Conservation (phyloP, 2,329 filamentous ascomycete species). For the Pseudogymnoascus verrucosus region DNA sequence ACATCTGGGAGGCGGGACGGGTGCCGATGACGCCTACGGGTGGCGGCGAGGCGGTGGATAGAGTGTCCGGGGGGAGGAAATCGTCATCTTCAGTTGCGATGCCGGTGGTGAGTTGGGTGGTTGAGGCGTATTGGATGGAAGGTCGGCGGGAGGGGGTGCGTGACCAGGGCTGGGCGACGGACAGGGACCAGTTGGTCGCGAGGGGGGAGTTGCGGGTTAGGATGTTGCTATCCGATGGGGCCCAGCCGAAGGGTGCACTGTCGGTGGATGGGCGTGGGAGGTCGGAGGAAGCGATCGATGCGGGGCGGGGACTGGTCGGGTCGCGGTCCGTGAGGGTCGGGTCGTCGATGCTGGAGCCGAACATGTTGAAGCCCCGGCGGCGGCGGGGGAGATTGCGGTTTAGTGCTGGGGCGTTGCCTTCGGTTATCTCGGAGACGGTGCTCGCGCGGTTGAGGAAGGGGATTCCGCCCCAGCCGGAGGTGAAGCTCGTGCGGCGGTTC, state of each 20-base stretch:
- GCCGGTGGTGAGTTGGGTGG: conserved; percentile 52
- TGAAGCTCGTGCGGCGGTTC: conserved; percentile 48
- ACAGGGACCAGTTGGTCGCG: conserved; percentile 42
- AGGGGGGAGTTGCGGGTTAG: conserved; percentile 46
- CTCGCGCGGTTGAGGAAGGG: conserved; percentile 30
- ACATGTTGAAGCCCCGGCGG: conserved; percentile 32
- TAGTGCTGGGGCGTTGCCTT: conserved; percentile 27
- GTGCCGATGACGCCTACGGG: conserved; percentile 73
- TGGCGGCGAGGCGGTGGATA: conserved; percentile 45
- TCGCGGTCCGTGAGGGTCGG: conserved; percentile 43
- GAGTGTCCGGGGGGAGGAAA: conserved; percentile 49
- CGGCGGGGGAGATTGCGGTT: conserved; percentile 20
- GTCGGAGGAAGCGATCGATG: conserved; percentile 61
- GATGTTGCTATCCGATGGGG: conserved; percentile 36
- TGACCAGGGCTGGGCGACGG: conserved; percentile 53
- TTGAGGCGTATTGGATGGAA: conserved; percentile 69
- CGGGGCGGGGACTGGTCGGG: conserved; percentile 54
- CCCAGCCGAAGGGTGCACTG: conserved; percentile 66
- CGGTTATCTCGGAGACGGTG: conserved; percentile 16
- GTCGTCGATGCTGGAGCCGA: conserved; percentile 43
- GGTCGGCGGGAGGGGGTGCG: conserved; percentile 71
- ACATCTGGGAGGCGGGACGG: conserved; percentile 48
- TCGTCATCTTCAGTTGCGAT: conserved; percentile 57
- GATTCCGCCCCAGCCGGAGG: conserved; percentile 42
- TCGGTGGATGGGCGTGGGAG: conserved; percentile 73